Percentiles rank a stretch among this genome's conserved stretches.
These are phyloP conservation scores for Byssothecium circinans DNA, from an alignment of 2,329 filamentous ascomycete species.

Conservation along the genomic window DNA sequence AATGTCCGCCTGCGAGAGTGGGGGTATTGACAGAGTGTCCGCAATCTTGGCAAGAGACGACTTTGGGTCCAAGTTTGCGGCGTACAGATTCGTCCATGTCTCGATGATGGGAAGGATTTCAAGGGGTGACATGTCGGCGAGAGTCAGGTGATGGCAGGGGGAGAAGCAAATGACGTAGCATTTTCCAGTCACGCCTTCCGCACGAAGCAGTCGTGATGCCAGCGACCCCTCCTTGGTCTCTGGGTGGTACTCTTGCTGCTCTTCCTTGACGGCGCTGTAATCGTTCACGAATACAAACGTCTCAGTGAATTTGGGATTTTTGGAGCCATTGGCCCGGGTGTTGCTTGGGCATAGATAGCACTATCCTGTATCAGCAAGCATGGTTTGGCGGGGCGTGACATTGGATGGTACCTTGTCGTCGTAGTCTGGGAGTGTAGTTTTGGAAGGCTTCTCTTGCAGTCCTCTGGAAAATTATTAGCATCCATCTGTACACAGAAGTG, in stretches of 20 bases:
- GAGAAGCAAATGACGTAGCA: slow-evolving; percentile 98
- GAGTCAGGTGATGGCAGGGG: slow-evolving; percentile 83
- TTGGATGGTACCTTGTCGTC: slow-evolving; percentile 60
- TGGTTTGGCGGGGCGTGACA: slow-evolving; percentile 5
- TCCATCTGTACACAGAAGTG: not conserved
- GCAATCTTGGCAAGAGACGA: slow-evolving; percentile 63
- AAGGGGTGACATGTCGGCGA: slow-evolving; percentile 79
- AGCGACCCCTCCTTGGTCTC: slow-evolving; percentile 58
- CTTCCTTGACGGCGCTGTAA: slow-evolving; percentile 94
- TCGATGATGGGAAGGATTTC: slow-evolving; percentile 83
- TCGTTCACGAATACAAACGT: slow-evolving; percentile 98
- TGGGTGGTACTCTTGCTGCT: slow-evolving; percentile 75
- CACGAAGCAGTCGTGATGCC: slow-evolving; percentile 74
- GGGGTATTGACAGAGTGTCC: slow-evolving; percentile 49
- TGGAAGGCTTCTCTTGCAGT: slow-evolving; percentile 51
- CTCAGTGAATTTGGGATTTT: slow-evolving; percentile 80
- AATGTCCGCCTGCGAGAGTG: slow-evolving; percentile 48
- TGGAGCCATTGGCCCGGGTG: slow-evolving; percentile 79
- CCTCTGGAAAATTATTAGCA: slow-evolving; percentile 39
- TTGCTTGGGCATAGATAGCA: slow-evolving; percentile 97
- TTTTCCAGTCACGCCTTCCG: slow-evolving; percentile 86
- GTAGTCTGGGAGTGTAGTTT: slow-evolving; percentile 67
- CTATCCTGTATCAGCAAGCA: slow-evolving; percentile 48
- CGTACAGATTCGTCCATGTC: slow-evolving; percentile 91
- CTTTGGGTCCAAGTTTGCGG: slow-evolving; percentile 72